Conservation (phyloP, 192 early-diverging fungal species). For the Coemansia sp. region DNA sequence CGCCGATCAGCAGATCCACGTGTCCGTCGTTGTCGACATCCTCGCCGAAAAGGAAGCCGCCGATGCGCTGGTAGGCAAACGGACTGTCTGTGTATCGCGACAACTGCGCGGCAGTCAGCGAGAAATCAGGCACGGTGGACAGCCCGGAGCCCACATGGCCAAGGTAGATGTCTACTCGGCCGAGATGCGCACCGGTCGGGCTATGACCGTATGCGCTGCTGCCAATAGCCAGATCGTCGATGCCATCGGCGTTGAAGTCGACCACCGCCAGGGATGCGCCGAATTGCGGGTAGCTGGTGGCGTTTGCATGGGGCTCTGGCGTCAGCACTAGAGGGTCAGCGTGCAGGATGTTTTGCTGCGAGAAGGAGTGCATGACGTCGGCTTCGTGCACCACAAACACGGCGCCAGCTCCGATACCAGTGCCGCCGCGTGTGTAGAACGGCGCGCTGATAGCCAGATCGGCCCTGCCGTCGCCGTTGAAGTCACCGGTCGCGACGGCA, state of each 20-base stretch:
- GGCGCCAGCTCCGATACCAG: constrained; percentile 49
- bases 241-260: constrained; percentile 82
- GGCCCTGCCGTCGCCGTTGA: constrained; percentile 60
- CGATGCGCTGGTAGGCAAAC: constrained; percentile 30
- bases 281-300: constrained; percentile 57
- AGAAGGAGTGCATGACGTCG: constrained; percentile 13
- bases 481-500: constrained; percentile 66
- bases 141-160: constrained; percentile 58
- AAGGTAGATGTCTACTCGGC: constrained; percentile 68
- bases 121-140: constrained; percentile 50
- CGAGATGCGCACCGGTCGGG: constrained; percentile 40
- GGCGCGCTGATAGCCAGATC: constrained; percentile 70
- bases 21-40: constrained; percentile 67
- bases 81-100: constrained; percentile 16
- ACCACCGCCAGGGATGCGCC: constrained; percentile 74
- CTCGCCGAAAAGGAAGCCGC: constrained; percentile 54
- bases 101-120: constrained; percentile 39
- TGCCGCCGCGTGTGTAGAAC: constrained; percentile 33
- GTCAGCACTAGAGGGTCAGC: constrained; percentile 40
- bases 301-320: constrained; percentile 5
- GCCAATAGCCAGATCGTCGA: constrained; percentile 81
- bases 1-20: constrained; percentile 67
- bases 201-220: constrained; percentile 56
- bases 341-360: constrained; percentile 51
- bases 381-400: constrained; percentile 55